Base-by-base conservation (phyloP, 371 early-diverging fungal species). In the Syncephalis plumigaleata region DNA sequence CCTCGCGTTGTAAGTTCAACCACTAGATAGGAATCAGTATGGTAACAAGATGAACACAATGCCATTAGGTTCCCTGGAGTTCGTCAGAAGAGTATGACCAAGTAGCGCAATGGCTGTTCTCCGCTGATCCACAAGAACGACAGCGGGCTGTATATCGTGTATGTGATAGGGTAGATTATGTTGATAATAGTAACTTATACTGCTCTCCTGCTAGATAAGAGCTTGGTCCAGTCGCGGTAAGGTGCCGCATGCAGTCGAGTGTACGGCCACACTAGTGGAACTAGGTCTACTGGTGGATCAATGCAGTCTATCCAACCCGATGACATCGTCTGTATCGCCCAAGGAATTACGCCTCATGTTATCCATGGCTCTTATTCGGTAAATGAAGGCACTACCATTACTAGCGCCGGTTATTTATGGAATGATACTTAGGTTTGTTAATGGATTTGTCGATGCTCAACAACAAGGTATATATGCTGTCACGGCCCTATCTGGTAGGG, bases 141-240 rank as follows among this genome's bases (percentile, higher is more conserved):
- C 31, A 31, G 31, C 31, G 11, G 11, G 31, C 31, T 24, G 20
- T 22, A 25, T 18, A 5, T 42, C 21, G 36, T 36, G 17, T 16
- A n/a, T 36, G 15, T 42, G 17, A 27, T 24, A 20, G 31, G 11
- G 22, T n/a, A n/a, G n/a, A n/a, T n/a, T n/a, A n/a, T n/a, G n/a
- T n/a, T n/a, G n/a, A n/a, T n/a, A n/a, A n/a, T n/a, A n/a, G n/a
- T n/a, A n/a, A n/a, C n/a, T 36, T n/a, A 16, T 1, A n/a, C 13
- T 21, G 4, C 17, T 45, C 13, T 37, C 45, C n/a, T n/a, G 3
- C 38, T 55, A 79, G 81, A 63, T 75, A 15, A 68, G 67, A 49
- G 75, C 79, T 31, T 80, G 81, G 81, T 53, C 49, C 37, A 63
- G 63, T 46, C 63, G 79, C 43, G 73, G 78, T 15, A 60, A 63